A percentile compares a stretch with the other conserved stretches of the same genome.
phyloP scores from a whole-genome alignment of 2,329 filamentous ascomycete genomes.

The Talaromyces sp. region DNA sequence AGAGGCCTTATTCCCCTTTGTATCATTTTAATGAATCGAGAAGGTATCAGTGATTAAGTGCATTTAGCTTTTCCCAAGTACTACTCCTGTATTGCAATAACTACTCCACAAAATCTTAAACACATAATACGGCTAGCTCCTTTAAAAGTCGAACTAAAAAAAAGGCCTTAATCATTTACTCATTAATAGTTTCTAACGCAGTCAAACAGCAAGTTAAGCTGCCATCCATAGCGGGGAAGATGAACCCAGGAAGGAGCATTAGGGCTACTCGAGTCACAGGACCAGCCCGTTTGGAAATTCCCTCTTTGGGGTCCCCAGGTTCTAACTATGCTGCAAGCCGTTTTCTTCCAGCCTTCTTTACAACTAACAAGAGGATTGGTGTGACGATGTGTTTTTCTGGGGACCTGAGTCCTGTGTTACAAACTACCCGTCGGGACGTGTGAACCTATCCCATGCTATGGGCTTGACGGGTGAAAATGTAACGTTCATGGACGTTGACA shows the following conservation, averaged over 20 bases:
- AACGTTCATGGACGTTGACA: neutral
- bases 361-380: neutral
- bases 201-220: no score
- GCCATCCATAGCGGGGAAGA: neutral
- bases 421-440: neutral
- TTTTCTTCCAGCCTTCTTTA: neutral
- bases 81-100: neutral
- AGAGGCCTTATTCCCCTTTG: neutral
- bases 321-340: neutral
- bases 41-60: no score
- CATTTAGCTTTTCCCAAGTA: neutral
- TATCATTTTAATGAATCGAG: neutral
- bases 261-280: neutral
- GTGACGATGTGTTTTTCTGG: neutral
- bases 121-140: neutral
- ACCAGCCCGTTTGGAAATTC: neutral
- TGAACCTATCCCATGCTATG: neutral
- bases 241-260: neutral
- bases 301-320: neutral
- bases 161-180: no score
- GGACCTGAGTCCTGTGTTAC: neutral
- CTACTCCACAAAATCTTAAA: neutral
- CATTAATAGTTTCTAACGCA: no score
- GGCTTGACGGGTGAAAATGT: neutral
- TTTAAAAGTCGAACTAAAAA: no score